phyloP scores from a whole-genome alignment of 352 stramenopile species.

The Stramenopiles sp. region DNA sequence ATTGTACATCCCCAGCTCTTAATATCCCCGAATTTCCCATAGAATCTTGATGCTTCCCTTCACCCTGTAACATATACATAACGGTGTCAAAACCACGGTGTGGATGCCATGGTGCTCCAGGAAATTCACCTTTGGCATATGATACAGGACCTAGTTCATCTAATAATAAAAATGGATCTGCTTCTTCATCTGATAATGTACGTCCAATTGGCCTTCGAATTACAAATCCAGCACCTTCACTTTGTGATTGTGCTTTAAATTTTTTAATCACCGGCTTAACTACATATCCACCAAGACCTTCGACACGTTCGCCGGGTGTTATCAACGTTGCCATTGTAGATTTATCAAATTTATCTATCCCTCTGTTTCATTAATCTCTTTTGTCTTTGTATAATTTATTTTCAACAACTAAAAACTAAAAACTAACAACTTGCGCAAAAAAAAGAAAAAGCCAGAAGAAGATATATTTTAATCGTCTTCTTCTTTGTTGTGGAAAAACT shows the following conservation, averaged over 20 bases:
- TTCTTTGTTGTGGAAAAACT: no score
- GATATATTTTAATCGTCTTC: no score
- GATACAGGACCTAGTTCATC: neutral
- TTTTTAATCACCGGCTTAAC: constrained; percentile 1
- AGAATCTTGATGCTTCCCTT: neutral
- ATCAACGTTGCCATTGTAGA: no score
- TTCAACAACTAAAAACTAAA: no score
- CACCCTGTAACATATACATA: neutral
- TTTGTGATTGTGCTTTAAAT: neutral
- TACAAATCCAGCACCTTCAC: neutral
- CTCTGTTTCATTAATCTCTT: no score
- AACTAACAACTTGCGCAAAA: no score
- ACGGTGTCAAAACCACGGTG: neutral
- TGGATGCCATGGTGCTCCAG: neutral
- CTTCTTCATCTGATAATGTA: neutral
- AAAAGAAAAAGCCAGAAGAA: no score
- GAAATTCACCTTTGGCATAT: neutral
- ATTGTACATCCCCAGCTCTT: neutral
- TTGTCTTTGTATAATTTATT: no score
- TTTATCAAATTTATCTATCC: no score
- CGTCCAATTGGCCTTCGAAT: neutral
- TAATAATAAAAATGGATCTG: constrained; percentile 2
- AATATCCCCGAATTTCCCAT: neutral
- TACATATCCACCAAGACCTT: no score
- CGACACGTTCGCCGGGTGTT: no score